Conservation (phyloP, 371 early-diverging fungal species). For the Globomyces sp. region DNA sequence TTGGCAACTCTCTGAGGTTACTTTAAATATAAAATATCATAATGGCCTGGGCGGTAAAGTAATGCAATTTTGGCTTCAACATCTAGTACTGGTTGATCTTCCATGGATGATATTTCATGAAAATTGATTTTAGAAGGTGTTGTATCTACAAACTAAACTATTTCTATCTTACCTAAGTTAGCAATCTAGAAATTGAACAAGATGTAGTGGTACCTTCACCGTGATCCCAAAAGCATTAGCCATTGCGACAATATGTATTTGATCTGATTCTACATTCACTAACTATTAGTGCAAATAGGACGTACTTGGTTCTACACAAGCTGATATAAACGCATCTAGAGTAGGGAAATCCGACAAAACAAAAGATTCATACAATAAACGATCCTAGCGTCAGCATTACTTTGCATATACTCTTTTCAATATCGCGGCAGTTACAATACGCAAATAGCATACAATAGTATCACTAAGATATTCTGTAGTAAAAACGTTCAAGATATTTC, state of each 20-base stretch:
- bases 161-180: slow-evolving; percentile 30
- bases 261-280: slow-evolving; percentile 52
- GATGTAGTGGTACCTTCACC: slow-evolving; percentile 12
- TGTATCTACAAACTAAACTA: slow-evolving; percentile 28
- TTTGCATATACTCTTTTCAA: slow-evolving; percentile 35
- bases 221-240: slow-evolving; percentile 43
- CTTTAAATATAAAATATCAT: slow-evolving; percentile 45
- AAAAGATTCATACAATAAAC: slow-evolving; percentile 48
- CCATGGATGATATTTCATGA: slow-evolving; percentile 46
- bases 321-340: slow-evolving; percentile 40
- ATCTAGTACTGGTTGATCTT: slow-evolving; percentile 22
- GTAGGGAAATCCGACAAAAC: slow-evolving; percentile 44
- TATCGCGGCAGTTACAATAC: slow-evolving; percentile 45
- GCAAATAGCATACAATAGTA: slow-evolving; percentile 47
- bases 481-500: slow-evolving; percentile 24
- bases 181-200: slow-evolving; percentile 21
- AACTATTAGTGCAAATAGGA: background rate
- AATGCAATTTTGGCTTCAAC: slow-evolving; percentile 27
- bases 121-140: slow-evolving; percentile 22
- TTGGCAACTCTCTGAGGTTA: no score
- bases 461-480: slow-evolving; percentile 37
- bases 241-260: slow-evolving; percentile 52
- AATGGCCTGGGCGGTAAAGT: slow-evolving; percentile 52
- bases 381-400: slow-evolving; percentile 26
- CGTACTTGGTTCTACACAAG: slow-evolving; percentile 51